Base-by-base conservation (phyloP, 2,329 filamentous ascomycete genomes). In the Trichoderma sp. region DNA sequence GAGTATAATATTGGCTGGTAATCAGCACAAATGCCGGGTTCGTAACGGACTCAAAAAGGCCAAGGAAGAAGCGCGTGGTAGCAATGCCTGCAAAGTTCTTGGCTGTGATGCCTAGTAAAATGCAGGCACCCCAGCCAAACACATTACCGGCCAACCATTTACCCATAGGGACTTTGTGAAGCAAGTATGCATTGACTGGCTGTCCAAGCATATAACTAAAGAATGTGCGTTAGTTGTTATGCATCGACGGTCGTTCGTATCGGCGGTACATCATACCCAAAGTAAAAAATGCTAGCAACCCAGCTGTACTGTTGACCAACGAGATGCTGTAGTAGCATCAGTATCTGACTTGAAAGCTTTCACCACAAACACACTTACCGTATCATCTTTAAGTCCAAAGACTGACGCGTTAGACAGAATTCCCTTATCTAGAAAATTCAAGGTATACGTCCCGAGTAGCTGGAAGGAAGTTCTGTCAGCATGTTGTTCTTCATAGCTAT, bases 1-100 rank as follows among this genome's bases (percentile, higher is more conserved):
- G 67, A 7, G 73, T 75, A 62, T 70, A 75, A 43, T 75, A 75
- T 62, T 74, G 73, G 8, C 43, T 61, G 5, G 71, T 47, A 6
- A 74, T 53, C 12, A 75, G 57, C 8, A 69, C 70, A 53, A 74
- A 71, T 14, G 71, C 56, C 3, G 74, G 74, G 26, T 71, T 70
- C 24, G 70, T 74, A 57, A 67, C 69, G 21, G 71, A 71, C 30
- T 75, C 74, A 57, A 75, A 74, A 39, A 71, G 26, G 2, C 74
- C 74, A 12, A 75, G 71, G 64, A 75, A 75, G 47, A 75, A 68
- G 14, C 74, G 68, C 15, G 43, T 21, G 5, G 69, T 60, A 7
- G 67, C 69, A 14, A 74, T 69, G 4, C 67, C 67, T 4, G 71
- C 72, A 57, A 75, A 75, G 61, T 60, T 66, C n/a, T 32, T 65